Conservation (phyloP, 2,329 filamentous ascomycete species). For the Sclerotinia subarctica region DNA sequence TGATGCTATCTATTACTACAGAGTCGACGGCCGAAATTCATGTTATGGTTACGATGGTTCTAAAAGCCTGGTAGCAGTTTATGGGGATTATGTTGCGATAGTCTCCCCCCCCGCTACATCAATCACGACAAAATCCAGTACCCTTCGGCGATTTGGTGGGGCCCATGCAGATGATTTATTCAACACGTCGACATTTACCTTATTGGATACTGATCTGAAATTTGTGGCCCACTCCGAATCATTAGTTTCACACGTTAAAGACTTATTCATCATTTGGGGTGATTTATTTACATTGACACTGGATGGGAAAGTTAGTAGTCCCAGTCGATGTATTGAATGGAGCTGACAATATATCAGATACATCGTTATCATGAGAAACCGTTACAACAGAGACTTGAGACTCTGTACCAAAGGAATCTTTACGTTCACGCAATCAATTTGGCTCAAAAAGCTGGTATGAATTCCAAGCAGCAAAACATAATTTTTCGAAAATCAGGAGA, state of each 20-base stretch:
- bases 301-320: conserved; percentile 75
- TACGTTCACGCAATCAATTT: conserved; percentile 90
- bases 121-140: conserved; percentile 48
- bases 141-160: conserved; percentile 70
- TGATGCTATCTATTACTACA: conserved; percentile 95
- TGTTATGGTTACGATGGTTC: conserved; percentile 89
- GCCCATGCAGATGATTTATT: conserved; percentile 74
- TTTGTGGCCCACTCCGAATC: conserved; percentile 88
- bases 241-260: conserved; percentile 73
- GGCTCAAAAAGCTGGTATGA: conserved; percentile 83
- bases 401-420: conserved; percentile 90
- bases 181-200: conserved; percentile 80
- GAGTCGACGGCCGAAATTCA: conserved; percentile 76
- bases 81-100: conserved; percentile 81
- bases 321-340: background rate
- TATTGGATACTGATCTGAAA: conserved; percentile 88
- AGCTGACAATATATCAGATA: conserved; percentile 56
- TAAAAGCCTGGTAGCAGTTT: conserved; percentile 77
- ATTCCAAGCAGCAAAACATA: conserved; percentile 75
- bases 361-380: conserved; percentile 87
- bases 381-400: conserved; percentile 85
- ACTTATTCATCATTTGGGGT: conserved; percentile 83
- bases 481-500: conserved; percentile 95
- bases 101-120: conserved; percentile 66
- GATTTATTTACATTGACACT: conserved; percentile 86